Evolutionary conservation across 2,329 filamentous ascomycete species (phyloP).

Genomic region (Chaetomiaceae sp.): DNA sequence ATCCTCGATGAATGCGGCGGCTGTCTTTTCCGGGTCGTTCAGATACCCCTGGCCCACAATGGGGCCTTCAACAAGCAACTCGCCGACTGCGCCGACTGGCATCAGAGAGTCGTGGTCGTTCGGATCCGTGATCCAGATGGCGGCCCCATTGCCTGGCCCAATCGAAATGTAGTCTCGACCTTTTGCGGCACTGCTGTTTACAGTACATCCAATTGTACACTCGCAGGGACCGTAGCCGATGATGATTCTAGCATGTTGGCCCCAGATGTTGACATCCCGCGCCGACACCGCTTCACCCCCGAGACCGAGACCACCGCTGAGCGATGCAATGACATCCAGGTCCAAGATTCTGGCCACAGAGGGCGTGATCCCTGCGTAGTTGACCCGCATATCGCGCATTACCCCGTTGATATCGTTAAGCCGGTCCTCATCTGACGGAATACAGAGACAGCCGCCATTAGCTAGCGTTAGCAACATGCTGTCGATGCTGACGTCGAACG

Average conservation of each 20-base stretch:
- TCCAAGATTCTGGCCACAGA: slow-evolving; percentile 31
- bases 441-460: slow-evolving; percentile 39
- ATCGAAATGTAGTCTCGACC: slow-evolving; percentile 35
- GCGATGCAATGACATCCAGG: slow-evolving; percentile 33
- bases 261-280: slow-evolving; percentile 39
- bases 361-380: slow-evolving; percentile 50
- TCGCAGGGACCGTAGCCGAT: slow-evolving; percentile 53
- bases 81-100: slow-evolving; percentile 22
- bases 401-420: slow-evolving; percentile 23
- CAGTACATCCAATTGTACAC: slow-evolving; percentile 43
- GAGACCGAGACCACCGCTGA: slow-evolving; percentile 21
- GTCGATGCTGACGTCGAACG: slow-evolving; percentile 40
- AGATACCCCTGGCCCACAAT: slow-evolving; percentile 22
- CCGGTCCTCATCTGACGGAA: slow-evolving; percentile 33
- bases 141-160: slow-evolving; percentile 36
- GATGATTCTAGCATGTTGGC: slow-evolving; percentile 40
- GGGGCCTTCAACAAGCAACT: slow-evolving; percentile 23
- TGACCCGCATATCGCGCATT: slow-evolving; percentile 33
- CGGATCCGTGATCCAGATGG: slow-evolving; percentile 17
- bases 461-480: slow-evolving; percentile 40
- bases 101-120: slow-evolving; percentile 16
- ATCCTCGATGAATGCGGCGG: slow-evolving; percentile 9
- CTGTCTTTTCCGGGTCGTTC: slow-evolving; percentile 37
- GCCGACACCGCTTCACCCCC: slow-evolving; percentile 25
- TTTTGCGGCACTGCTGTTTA: slow-evolving; percentile 27